Percentiles rank a stretch among this genome's conserved stretches.
Evolutionary conservation across 2,329 filamentous ascomycete genomes (phyloP).

Genomic region (Penicillium sp.): DNA sequence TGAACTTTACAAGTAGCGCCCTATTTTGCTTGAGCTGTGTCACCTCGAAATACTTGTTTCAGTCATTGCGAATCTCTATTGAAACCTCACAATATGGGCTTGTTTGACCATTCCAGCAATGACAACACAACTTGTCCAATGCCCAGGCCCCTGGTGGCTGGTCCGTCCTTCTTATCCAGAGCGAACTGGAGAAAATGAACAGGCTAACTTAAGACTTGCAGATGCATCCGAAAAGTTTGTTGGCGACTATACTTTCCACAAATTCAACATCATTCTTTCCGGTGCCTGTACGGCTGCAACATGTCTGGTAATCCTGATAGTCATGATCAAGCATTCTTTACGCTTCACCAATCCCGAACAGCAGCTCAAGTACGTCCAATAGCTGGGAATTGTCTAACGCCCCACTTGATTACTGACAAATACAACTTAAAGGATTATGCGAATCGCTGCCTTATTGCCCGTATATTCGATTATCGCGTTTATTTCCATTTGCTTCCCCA

Average conservation of each 20-base stretch:
- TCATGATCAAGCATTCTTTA: conserved; percentile 44
- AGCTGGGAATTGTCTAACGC: background rate
- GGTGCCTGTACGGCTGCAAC: conserved; percentile 41
- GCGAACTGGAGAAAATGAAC: background rate
- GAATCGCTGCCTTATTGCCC: conserved; percentile 49
- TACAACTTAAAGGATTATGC: conserved; percentile 40
- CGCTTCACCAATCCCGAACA: conserved; percentile 48
- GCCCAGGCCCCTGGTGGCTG: conserved; percentile 13
- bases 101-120: conserved; percentile 1
- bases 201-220: background rate
- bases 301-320: conserved; percentile 32
- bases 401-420: background rate
- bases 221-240: conserved; percentile 23
- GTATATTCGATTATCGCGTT: conserved; percentile 47
- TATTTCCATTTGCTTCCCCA: conserved; percentile 44
- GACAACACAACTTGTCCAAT: conserved; percentile 15
- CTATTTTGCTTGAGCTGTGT: background rate
- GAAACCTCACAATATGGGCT: conserved; percentile 3
- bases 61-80: background rate
- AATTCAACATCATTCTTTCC: conserved; percentile 45
- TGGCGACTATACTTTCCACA: conserved; percentile 34
- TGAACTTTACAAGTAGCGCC: background rate
- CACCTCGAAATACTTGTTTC: background rate
- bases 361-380: conserved; percentile 43
- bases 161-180: conserved; percentile 1